phyloP scores from a whole-genome alignment of 331 rosid genomes.

The Cydonia oblonga region DNA sequence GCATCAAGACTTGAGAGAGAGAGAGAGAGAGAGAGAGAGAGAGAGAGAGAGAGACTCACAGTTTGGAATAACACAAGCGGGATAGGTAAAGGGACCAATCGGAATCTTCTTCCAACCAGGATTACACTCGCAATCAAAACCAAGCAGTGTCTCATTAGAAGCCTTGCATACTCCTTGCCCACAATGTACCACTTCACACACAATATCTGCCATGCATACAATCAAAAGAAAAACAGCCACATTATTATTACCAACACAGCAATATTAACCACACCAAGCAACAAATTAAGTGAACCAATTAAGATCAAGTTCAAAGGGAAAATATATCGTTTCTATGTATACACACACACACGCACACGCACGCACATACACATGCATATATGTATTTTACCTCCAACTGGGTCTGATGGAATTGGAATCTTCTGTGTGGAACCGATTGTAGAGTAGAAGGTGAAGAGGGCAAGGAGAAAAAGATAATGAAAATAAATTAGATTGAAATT shows the following conservation, averaged over 20 bases:
- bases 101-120: conserved; percentile 20
- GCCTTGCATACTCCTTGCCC: conserved; percentile 34
- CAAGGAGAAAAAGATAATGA: conserved; percentile 7
- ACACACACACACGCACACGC: too few relatives aligned
- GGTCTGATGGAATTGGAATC: neutral
- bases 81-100: conserved; percentile 15
- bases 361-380: too few relatives aligned
- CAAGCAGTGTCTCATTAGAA: conserved; percentile 18
- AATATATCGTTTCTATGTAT: too few relatives aligned
- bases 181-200: conserved; percentile 15
- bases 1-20: too few relatives aligned
- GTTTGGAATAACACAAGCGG: conserved; percentile 28
- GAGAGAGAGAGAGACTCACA: conserved; percentile 19
- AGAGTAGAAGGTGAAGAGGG: conserved; percentile 1
- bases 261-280: neutral
- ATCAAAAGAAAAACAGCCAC: too few relatives aligned
- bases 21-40: neutral
- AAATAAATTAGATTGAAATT: neutral
- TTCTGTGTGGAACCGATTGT: neutral
- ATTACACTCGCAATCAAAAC: conserved; percentile 31
- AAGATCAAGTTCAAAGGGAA: too few relatives aligned
- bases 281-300: neutral
- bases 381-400: neutral
- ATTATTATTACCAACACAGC: neutral
- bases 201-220: conserved; percentile 4